Conservation (phyloP, 2,329 filamentous ascomycete genomes). For the Fusarium pseudocircinatum region DNA sequence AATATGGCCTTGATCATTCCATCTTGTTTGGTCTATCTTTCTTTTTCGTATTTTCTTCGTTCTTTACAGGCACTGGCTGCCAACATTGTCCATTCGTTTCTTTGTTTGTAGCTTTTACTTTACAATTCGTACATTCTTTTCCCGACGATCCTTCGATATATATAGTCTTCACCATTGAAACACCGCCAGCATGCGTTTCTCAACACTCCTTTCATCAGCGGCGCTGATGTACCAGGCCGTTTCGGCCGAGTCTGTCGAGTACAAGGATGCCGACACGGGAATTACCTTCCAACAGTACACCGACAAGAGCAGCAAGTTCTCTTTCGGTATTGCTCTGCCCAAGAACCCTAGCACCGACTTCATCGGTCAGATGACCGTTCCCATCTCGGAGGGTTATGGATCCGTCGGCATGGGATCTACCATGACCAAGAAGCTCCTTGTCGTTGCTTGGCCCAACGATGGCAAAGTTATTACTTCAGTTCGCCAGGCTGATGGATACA, state of each 20-base stretch:
- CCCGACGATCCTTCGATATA: not conserved
- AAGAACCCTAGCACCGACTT: conserved; percentile 63
- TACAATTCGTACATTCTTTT: conserved; percentile 1
- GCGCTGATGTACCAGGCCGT: conserved; percentile 27
- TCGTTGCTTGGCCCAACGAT: conserved; percentile 66
- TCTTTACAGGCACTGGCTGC: conserved; percentile 35
- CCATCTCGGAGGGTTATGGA: conserved; percentile 58
- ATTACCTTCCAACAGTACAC: conserved; percentile 64
- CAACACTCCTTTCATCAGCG: conserved; percentile 29
- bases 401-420: conserved; percentile 65
- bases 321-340: conserved; percentile 66
- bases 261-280: conserved; percentile 58
- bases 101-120: conserved; percentile 1
- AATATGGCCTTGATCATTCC: not conserved
- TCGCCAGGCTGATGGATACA: conserved; percentile 67
- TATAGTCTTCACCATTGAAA: not conserved
- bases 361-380: conserved; percentile 64
- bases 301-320: conserved; percentile 56
- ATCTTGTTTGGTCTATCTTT: conserved; percentile 22
- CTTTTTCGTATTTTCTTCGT: conserved; percentile 9
- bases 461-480: conserved; percentile 66
- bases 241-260: conserved; percentile 39
- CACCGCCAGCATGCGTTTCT: conserved; percentile 29
- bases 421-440: conserved; percentile 67
- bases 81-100: conserved; percentile 23